phyloP scores from a whole-genome alignment of 192 early-diverging fungal genomes.

The Gaertneriomyces sp. region DNA sequence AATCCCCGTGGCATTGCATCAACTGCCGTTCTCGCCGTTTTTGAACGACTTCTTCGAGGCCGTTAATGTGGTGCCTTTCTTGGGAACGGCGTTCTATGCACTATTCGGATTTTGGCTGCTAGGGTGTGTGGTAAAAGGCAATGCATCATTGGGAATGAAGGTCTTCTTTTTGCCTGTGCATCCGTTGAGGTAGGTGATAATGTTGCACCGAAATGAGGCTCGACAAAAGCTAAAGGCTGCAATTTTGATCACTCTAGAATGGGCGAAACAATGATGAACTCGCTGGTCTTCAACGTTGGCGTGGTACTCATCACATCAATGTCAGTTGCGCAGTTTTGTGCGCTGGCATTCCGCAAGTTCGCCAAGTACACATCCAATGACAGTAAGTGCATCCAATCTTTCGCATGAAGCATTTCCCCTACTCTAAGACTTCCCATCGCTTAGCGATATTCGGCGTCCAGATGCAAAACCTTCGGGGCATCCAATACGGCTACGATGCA shows the following conservation, averaged over 20 bases:
- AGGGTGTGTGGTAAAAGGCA: constrained; percentile 57
- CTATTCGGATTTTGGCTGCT: constrained; percentile 58
- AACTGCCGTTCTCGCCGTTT: constrained; percentile 43
- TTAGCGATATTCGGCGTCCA: constrained; percentile 56
- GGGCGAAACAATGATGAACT: constrained; percentile 61
- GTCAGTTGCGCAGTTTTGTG: constrained; percentile 56
- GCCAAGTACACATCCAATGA: constrained; percentile 52
- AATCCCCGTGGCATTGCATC: constrained; percentile 41
- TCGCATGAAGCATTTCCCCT: neutral
- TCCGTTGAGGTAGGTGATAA: constrained; percentile 44
- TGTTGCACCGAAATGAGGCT: neutral
- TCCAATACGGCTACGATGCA: constrained; percentile 49
- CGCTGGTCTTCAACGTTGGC: constrained; percentile 58
- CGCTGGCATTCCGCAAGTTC: constrained; percentile 49
- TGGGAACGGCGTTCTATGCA: constrained; percentile 56
- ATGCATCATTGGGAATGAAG: constrained; percentile 53
- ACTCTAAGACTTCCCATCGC: neutral
- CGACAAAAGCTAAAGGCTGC: neutral
- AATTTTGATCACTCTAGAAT: constrained; percentile 34
- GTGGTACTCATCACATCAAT: constrained; percentile 54
- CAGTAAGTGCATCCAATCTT: constrained; percentile 33
- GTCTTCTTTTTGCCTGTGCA: constrained; percentile 57
- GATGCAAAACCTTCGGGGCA: constrained; percentile 47
- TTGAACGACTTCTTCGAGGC: constrained; percentile 51
- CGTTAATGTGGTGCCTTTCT: constrained; percentile 48